Percentiles rank a stretch among this genome's conserved stretches.
phyloP scores from a whole-genome alignment of 257 asterid genomes.

The Salvia rosmarinus region DNA sequence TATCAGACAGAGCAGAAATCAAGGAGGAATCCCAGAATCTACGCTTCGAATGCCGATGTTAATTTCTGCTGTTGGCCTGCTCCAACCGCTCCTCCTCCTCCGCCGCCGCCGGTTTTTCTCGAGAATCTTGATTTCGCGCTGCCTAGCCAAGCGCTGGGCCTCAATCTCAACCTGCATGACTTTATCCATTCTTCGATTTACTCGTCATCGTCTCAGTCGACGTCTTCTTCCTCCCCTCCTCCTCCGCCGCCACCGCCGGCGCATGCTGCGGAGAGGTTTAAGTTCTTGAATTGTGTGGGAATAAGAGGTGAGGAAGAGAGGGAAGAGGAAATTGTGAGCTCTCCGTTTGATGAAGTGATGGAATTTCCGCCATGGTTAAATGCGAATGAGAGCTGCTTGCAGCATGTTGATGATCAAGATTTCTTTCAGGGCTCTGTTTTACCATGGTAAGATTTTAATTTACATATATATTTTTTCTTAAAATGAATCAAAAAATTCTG shows the following conservation, averaged over 20 bases:
- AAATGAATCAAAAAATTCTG: no score
- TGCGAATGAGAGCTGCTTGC: constrained; percentile 61
- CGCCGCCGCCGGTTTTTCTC: constrained; percentile 48
- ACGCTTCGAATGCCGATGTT: constrained; percentile 40
- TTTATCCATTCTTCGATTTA: constrained; percentile 48
- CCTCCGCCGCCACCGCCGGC: constrained; percentile 35
- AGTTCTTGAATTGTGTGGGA: constrained; percentile 65
- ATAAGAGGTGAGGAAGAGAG: constrained; percentile 39
- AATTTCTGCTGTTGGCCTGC: no score
- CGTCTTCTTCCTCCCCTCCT: constrained; percentile 54
- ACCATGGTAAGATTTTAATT: constrained; percentile 65
- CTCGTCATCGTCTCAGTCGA: constrained; percentile 52
- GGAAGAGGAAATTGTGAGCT: constrained; percentile 41
- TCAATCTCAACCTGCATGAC: constrained; percentile 82
- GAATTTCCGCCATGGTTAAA: constrained; percentile 88
- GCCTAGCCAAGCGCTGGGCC: constrained; percentile 80
- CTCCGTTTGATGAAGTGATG: constrained; percentile 76
- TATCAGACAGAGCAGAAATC: constrained; percentile 34
- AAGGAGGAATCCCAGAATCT: constrained; percentile 60
- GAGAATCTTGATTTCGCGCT: constrained; percentile 61
- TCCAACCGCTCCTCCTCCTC: no score
- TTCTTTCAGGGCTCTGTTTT: constrained; percentile 68
- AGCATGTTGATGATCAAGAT: constrained; percentile 50
- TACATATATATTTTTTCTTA: no score
- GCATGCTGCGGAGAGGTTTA: constrained; percentile 43